Evolutionary conservation across 306 rosid genomes (phyloP), one percentile per base, ranked within the genome.

Genomic region (Styphnolobium japonicum): DNA sequence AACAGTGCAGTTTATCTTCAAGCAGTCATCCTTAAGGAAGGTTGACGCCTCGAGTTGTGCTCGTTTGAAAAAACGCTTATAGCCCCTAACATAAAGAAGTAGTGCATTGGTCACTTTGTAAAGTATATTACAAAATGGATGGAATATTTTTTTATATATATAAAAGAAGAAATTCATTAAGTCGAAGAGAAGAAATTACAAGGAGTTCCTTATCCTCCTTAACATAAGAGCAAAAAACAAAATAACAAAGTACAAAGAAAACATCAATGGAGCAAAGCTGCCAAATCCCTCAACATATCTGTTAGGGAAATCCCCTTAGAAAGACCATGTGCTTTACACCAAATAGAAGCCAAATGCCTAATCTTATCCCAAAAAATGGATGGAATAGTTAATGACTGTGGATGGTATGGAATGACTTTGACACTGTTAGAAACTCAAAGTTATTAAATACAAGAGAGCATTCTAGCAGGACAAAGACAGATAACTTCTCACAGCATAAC

Each of bases 1-100:
- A 81, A 95, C 99, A 34, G 99, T 95, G 82, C 99, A 95, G 85
- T 95, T 95, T 69, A 95, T 95, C 88, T 89, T 95, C 92, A 95
- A 84, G 85, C 98, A 92, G 78, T 95, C 98, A 73, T 95, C 97
- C 84, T 95, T 95, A 6, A 95, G 96, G 74, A 87, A 95, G 34
- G 83, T 82, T 0, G 98, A 95, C 0, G 90, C 83, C 79, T 95
- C 98, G 1, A 95, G 98, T 78, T 88, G 83, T 45, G 93, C 87
- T 67, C 98, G 91, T 67, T 92, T 87, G 85, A 91, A 95, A 82
- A 92, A 95, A 5, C 98, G 91, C 45, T 95, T 95, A 82, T 95
- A 95, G 23, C 98, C 98, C 98, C 98, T 95, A 64, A 45, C 60
- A 81, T 46, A 76, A 18, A 85, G 4, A 36, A 21, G 52, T 45